These are phyloP conservation scores for Alternaria burnsii DNA, from an alignment of 2,329 filamentous ascomycete species.

Conservation along the genomic window DNA sequence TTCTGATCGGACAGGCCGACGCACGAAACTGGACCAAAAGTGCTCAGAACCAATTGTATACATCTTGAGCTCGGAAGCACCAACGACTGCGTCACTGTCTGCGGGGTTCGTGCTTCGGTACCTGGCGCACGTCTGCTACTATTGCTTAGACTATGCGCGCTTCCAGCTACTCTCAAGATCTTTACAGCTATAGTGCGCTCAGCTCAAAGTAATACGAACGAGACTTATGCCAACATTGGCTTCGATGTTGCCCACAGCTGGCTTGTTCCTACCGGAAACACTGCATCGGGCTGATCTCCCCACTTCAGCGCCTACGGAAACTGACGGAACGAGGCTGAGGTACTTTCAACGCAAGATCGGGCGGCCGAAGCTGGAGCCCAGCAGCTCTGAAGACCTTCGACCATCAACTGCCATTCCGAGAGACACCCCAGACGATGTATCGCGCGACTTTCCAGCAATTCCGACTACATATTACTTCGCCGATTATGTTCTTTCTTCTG, in stretches of 20 bases:
- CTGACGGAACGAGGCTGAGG: constrained; percentile 14
- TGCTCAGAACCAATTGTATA: not conserved
- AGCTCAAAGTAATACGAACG: not conserved
- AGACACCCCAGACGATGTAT: constrained; percentile 19
- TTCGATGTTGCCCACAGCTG: constrained; percentile 23
- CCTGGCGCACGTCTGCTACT: not conserved
- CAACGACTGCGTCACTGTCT: not conserved
- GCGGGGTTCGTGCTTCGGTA: constrained; percentile 1
- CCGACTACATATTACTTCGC: constrained; percentile 39
- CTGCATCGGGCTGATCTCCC: constrained; percentile 17
- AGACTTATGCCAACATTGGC: constrained; percentile 1
- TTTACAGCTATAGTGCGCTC: constrained; percentile 1
- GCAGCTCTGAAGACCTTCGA: constrained; percentile 14
- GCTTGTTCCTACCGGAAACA: constrained; percentile 32
- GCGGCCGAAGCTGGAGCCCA: constrained; percentile 13
- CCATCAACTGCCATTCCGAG: constrained; percentile 10
- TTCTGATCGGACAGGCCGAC: not conserved
- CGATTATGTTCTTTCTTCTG: constrained; percentile 33
- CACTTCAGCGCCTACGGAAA: constrained; percentile 6
- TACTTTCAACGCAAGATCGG: constrained; percentile 25
- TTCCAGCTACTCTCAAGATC: not conserved
- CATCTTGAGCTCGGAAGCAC: constrained; percentile 1
- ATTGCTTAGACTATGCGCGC: not conserved
- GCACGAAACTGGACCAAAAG: not conserved
- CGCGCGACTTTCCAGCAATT: constrained; percentile 27